phyloP scores from a whole-genome alignment of 345 rosid genomes.

The Citrus reticulata region DNA sequence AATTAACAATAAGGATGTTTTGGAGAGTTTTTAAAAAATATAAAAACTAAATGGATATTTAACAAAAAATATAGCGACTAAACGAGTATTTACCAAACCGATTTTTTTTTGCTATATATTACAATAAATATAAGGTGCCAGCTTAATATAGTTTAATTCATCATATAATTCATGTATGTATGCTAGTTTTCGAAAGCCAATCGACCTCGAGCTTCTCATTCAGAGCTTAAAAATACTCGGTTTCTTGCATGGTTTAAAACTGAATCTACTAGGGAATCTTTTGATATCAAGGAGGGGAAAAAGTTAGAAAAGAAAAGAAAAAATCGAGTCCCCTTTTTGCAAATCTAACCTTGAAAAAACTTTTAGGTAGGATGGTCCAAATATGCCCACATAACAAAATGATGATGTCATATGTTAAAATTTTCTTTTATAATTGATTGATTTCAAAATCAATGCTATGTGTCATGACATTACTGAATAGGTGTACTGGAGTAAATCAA shows the following conservation, averaged over 20 bases:
- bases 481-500: background rate
- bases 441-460: too few relatives aligned
- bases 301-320: background rate
- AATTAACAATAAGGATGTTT: too few relatives aligned
- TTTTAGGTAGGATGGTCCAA: background rate
- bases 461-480: background rate
- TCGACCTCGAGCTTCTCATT: background rate
- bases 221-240: background rate
- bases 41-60: accelerated
- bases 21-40: too few relatives aligned
- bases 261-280: background rate
- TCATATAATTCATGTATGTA: background rate
- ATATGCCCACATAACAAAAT: background rate
- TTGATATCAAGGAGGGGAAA: background rate
- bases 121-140: background rate
- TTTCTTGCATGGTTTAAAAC: background rate
- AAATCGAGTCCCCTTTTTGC: background rate
- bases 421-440: too few relatives aligned
- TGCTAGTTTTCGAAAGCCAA: background rate
- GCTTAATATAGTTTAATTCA: background rate
- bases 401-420: background rate
- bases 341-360: background rate
- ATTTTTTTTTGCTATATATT: too few relatives aligned
- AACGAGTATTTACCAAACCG: accelerated
- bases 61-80: too few relatives aligned